Base-by-base conservation (phyloP, 176 grass and related monocot genomes). In the Carex parvula region DNA sequence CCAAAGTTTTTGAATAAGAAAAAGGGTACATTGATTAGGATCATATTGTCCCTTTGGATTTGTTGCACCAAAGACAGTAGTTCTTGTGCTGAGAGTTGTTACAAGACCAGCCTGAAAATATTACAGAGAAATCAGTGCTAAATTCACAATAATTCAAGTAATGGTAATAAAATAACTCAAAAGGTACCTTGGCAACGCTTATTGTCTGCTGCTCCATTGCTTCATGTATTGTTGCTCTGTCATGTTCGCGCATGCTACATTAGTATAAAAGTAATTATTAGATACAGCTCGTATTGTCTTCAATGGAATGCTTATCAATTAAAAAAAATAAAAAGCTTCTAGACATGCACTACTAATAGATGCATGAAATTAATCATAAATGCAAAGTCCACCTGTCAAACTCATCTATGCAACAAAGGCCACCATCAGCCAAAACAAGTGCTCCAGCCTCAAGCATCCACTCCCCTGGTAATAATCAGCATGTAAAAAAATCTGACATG, bases 201-300 rank as follows among this genome's bases (percentile, higher is more conserved):
- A 98, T 94, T 79, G 95, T 98, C 83, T 98, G 95, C 81, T 98
- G 95, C 70, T 98, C 95, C 92, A 98, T 98, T 77, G 95, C 95
- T 90, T 98, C 95, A 81, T 98, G 95, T 93, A 98, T 98, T 81
- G 95, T 94, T 82, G 95, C 92, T 86, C 95, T 94, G 63, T 98
- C 95, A 91, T 98, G 95, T 68, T 86, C 89, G 75, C 92, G 84
- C 95, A 98, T 98, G 81, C 95, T 98, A 90, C 79, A 61, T 73
- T 70, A 32, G 56, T 58, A 44, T 78, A 67, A 79, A 63, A 67
- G 37, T 17, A 65, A 24, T 46, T 22, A 15, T 62, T 62, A 62
- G 60, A 21, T 62, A 24, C 20, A 24, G 8, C 21, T 62, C 60
- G 37, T 72, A 41, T 39, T n/a, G 46, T 50, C 2, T 11, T 50